phyloP scores from a whole-genome alignment of 371 early-diverging fungal genomes.

The Batrachochytrium dendrobatidis region DNA sequence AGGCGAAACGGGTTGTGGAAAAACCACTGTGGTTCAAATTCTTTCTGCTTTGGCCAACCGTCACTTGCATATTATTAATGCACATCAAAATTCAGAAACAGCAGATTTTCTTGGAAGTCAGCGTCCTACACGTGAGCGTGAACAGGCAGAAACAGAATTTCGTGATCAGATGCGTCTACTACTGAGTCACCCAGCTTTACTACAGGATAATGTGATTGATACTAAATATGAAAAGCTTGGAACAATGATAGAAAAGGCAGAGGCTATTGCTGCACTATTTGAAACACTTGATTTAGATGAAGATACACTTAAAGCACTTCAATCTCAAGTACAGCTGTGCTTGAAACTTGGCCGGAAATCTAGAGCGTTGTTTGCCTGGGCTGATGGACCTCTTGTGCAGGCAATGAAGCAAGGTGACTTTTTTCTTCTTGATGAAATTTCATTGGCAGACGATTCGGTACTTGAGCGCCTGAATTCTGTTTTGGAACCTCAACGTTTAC shows the following conservation, averaged over 20 bases:
- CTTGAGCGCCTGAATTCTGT: slow-evolving; percentile 98
- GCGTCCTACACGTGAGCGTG: slow-evolving; percentile 79
- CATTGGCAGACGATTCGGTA: slow-evolving; percentile 98
- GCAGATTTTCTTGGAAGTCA: slow-evolving; percentile 97
- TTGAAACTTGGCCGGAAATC: neutral
- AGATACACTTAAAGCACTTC: neutral
- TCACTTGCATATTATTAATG: slow-evolving; percentile 85
- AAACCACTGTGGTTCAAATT: slow-evolving; percentile 97
- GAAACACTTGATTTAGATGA: slow-evolving; percentile 18
- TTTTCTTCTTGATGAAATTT: slow-evolving; percentile 99
- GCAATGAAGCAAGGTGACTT: slow-evolving; percentile 90
- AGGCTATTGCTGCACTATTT: neutral
- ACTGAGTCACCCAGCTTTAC: neutral
- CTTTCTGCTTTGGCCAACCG: slow-evolving; percentile 57
- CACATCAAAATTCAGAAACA: slow-evolving; percentile 97
- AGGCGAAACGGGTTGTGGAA: slow-evolving; percentile 99
- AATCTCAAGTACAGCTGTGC: neutral
- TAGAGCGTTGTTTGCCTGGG: slow-evolving; percentile 78
- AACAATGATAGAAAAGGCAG: neutral
- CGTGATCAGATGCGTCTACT: slow-evolving; percentile 25
- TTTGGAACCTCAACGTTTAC: slow-evolving; percentile 82
- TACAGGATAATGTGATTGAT: slow-evolving; percentile 26
- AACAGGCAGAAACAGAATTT: slow-evolving; percentile 38
- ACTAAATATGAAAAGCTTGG: slow-evolving; percentile 13
- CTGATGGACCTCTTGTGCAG: slow-evolving; percentile 91